Conservation (phyloP, 2,329 filamentous ascomycete genomes). For the Aspergillus costaricaensis region DNA sequence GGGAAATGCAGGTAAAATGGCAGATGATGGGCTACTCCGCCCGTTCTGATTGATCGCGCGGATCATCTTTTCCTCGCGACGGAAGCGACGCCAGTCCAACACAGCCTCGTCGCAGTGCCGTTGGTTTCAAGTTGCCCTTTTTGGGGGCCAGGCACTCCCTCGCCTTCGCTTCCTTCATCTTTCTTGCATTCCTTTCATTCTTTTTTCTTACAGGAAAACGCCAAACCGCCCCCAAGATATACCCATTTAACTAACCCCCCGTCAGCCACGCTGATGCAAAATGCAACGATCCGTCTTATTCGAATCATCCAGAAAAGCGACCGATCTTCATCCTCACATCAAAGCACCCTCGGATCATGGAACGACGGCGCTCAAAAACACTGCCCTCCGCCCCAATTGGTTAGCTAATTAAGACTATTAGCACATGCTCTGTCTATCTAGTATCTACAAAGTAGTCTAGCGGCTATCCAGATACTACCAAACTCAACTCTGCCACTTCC, state of each 20-base stretch:
- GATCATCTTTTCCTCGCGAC: not conserved
- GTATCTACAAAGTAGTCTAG: not conserved
- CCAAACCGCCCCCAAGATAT: not conserved
- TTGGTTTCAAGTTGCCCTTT: not conserved
- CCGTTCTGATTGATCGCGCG: not conserved
- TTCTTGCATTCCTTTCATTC: not conserved
- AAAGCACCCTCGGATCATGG: not conserved
- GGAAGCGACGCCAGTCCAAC: not conserved
- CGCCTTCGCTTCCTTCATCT: not conserved
- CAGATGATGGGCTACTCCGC: not conserved
- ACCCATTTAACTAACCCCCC: not conserved
- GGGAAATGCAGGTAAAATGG: not conserved
- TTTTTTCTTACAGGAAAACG: too few relatives aligned
- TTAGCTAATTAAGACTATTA: not conserved
- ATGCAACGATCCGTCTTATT: not conserved
- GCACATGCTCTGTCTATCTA: not conserved
- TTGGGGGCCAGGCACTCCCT: not conserved
- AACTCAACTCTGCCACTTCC: too few relatives aligned
- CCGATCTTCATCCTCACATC: not conserved
- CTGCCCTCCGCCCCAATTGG: not conserved
- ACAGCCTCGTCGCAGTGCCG: not conserved
- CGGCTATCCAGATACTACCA: not conserved
- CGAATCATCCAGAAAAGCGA: not conserved
- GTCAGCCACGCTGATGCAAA: not conserved
- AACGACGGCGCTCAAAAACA: not conserved